These are phyloP conservation scores for Ophiostoma piceae DNA, from an alignment of 2,329 filamentous ascomycete species.

Conservation along the genomic window DNA sequence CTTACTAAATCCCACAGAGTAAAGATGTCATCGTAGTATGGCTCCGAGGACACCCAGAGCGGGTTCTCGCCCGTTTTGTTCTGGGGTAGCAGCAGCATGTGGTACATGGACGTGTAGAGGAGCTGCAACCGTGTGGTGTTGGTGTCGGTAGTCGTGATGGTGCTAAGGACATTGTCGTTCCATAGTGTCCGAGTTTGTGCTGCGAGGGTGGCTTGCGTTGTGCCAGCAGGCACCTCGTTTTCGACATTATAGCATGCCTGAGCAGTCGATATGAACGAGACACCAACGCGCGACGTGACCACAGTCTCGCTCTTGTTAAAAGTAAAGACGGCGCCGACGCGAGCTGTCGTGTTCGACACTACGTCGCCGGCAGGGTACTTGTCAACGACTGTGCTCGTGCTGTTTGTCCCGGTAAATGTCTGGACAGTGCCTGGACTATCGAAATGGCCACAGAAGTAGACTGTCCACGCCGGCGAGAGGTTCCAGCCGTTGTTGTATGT, in stretches of 20 bases:
- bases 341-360: neutral
- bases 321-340: neutral
- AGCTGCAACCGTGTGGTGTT: conserved; percentile 51
- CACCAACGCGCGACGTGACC: neutral
- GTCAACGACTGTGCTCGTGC: conserved; percentile 40
- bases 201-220: neutral
- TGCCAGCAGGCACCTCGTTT: neutral
- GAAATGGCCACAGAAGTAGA: conserved; percentile 61
- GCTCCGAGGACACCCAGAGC: conserved; percentile 57
- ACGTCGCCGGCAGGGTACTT: neutral
- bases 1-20: neutral
- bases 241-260: neutral
- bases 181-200: neutral
- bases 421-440: conserved; percentile 31
- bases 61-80: conserved; percentile 69
- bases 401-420: conserved; percentile 37
- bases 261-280: neutral
- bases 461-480: conserved; percentile 55
- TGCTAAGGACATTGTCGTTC: neutral
- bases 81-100: conserved; percentile 63
- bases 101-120: conserved; percentile 64
- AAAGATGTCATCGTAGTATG: conserved; percentile 30
- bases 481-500: conserved; percentile 65
- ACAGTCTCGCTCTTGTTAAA: neutral
- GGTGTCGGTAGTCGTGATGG: conserved; percentile 39